Percentiles rank a stretch among this genome's conserved stretches.
Conservation (phyloP, 257 asterid species). For the Solanum neorickii region DNA sequence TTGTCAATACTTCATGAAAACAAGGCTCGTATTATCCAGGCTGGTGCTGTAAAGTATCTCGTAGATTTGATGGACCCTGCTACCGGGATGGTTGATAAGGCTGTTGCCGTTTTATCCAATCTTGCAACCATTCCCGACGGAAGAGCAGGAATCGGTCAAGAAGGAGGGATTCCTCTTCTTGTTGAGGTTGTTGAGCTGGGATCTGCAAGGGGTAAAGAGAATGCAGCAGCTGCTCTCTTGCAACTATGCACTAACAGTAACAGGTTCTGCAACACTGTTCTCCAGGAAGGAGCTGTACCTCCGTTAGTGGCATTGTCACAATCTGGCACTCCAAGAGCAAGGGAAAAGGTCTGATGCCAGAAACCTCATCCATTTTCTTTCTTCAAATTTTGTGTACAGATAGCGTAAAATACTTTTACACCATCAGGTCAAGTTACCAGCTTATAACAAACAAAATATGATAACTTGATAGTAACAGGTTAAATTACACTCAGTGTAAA, state of each 20-base stretch:
- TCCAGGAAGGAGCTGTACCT: conserved; percentile 83
- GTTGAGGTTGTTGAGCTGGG: conserved; percentile 92
- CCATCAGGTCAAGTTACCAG: not conserved
- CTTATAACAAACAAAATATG: not conserved
- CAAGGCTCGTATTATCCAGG: conserved; percentile 63
- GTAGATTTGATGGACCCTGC: conserved; percentile 90
- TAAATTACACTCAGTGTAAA: not conserved
- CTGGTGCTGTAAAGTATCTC: conserved; percentile 79
- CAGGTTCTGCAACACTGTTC: conserved; percentile 59
- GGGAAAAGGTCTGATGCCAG: conserved; percentile 47
- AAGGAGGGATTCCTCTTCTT: conserved; percentile 65
- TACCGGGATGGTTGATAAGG: conserved; percentile 84
- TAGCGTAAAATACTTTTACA: not conserved
- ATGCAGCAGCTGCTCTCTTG: conserved; percentile 88
- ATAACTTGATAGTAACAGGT: not conserved
- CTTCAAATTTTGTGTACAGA: not conserved
- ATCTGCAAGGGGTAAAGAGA: conserved; percentile 78
- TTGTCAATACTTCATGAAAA: conserved; percentile 58
- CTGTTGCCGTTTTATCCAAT: conserved; percentile 76
- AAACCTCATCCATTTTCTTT: not conserved
- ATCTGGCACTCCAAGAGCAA: conserved; percentile 80
- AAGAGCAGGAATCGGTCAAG: conserved; percentile 56
- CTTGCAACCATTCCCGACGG: conserved; percentile 76
- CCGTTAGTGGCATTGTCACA: conserved; percentile 70
- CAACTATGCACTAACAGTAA: conserved; percentile 69